These are phyloP conservation scores for Mycena vitilis DNA, from an alignment of 768 basidiomycete genomes.

Conservation along the genomic window DNA sequence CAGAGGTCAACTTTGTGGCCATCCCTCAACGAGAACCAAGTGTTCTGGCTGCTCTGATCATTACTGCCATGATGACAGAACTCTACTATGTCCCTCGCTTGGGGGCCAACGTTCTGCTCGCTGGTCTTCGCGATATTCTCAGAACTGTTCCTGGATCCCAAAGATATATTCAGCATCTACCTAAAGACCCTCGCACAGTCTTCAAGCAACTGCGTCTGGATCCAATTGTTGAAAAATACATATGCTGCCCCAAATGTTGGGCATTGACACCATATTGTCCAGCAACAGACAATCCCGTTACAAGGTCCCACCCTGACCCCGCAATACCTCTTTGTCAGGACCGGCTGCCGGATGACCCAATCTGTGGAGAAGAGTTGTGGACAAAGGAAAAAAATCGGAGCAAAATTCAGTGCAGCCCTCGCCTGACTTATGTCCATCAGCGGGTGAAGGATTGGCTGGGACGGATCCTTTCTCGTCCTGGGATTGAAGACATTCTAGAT, in stretches of 20 bases:
- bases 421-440: constrained; percentile 38
- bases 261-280: constrained; percentile 33
- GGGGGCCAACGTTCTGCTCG: constrained; percentile 37
- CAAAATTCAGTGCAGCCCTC: constrained; percentile 18
- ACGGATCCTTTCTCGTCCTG: constrained; percentile 40
- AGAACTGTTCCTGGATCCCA: not conserved
- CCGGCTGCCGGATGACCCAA: constrained; percentile 13
- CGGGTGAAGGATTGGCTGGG: constrained; percentile 42
- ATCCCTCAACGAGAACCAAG: constrained; percentile 4
- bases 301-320: constrained; percentile 1
- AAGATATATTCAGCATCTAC: constrained; percentile 17
- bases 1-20: constrained; percentile 14
- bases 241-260: constrained; percentile 42
- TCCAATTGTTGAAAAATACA: constrained; percentile 35
- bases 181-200: constrained; percentile 36
- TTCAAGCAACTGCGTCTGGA: constrained; percentile 37
- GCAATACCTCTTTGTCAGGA: constrained; percentile 21
- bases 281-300: constrained; percentile 2
- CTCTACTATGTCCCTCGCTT: constrained; percentile 38
- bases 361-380: constrained; percentile 39
- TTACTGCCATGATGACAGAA: constrained; percentile 37
- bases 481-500: constrained; percentile 42
- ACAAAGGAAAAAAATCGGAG: constrained; percentile 16
- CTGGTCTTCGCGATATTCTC: constrained; percentile 24
- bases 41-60: constrained; percentile 13